These are phyloP conservation scores for Epithele typhae DNA, from an alignment of 768 basidiomycete species.

Conservation along the genomic window DNA sequence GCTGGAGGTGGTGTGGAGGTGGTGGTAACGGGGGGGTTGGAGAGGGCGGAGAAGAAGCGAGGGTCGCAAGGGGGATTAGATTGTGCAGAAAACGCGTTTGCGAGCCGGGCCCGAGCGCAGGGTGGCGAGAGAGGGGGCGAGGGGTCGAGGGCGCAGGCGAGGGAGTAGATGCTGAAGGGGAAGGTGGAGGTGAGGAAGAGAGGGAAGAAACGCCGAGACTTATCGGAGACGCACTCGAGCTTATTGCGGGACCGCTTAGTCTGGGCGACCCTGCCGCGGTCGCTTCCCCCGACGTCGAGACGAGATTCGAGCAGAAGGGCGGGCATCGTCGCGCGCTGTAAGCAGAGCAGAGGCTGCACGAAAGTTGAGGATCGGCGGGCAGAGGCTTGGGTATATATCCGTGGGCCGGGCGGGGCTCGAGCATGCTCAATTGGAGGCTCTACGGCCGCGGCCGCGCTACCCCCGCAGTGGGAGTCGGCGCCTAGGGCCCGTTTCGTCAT, in stretches of 20 bases:
- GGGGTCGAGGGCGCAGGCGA: conserved; percentile 15
- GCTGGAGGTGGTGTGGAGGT: not conserved
- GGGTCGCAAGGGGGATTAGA: no score
- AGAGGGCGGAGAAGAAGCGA: not conserved
- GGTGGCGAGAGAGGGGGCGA: not conserved
- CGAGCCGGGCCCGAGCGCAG: not conserved
- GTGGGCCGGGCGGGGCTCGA: not conserved
- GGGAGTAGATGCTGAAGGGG: conserved; percentile 16
- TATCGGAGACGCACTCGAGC: conserved; percentile 23
- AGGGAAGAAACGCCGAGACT: conserved; percentile 15
- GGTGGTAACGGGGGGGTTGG: conserved; percentile 1
- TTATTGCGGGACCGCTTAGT: conserved; percentile 14
- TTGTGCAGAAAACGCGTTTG: no score
- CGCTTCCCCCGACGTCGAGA: conserved; percentile 6
- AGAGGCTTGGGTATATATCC: not conserved
- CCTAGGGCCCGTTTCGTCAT: conserved; percentile 8
- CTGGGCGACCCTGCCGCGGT: conserved; percentile 6
- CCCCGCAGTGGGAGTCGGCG: not conserved
- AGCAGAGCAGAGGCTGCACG: no score
- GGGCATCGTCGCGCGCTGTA: conserved; percentile 7
- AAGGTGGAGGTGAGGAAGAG: conserved; percentile 18
- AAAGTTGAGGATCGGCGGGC: not conserved
- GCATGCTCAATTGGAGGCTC: no score
- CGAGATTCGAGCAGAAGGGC: conserved; percentile 14
- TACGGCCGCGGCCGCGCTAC: conserved; percentile 2